Percentiles rank a stretch among this genome's conserved stretches.
Evolutionary conservation across 805 yeast genomes (phyloP).

Genomic region (Candida berthetii): DNA sequence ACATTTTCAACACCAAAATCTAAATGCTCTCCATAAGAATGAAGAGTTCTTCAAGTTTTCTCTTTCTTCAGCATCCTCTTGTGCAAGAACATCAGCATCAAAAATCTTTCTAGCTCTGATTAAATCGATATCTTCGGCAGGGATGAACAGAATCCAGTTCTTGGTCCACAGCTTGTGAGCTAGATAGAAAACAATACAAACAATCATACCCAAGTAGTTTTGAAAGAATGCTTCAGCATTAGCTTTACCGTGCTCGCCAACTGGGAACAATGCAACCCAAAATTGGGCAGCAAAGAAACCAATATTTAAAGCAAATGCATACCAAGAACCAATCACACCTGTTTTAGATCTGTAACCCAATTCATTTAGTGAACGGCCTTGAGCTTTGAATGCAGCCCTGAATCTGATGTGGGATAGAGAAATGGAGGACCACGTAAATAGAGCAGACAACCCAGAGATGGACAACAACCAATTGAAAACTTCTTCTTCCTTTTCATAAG

Average conservation of each 20-base stretch:
- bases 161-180: conserved; percentile 44
- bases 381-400: conserved; percentile 49
- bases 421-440: conserved; percentile 58
- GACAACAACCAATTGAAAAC: conserved; percentile 64
- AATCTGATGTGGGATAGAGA: conserved; percentile 52
- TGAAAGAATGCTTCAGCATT: conserved; percentile 42
- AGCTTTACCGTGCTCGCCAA: conserved; percentile 34
- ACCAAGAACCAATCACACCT: conserved; percentile 48
- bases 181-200: conserved; percentile 37
- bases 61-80: conserved; percentile 31
- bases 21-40: conserved; percentile 11
- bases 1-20: conserved; percentile 25
- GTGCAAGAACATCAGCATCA: conserved; percentile 32
- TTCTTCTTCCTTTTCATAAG: conserved; percentile 50
- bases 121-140: conserved; percentile 35
- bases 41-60: conserved; percentile 15
- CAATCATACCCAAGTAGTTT: conserved; percentile 43
- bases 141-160: conserved; percentile 26
- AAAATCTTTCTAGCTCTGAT: conserved; percentile 39
- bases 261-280: conserved; percentile 61
- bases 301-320: conserved; percentile 41
- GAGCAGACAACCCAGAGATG: conserved; percentile 53
- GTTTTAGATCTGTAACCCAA: conserved; percentile 46
- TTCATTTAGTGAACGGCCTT: conserved; percentile 44
- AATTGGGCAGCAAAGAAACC: conserved; percentile 53